These are phyloP conservation scores for Pseudogymnoascus sp. DNA, from an alignment of 2,329 filamentous ascomycete genomes.

Conservation along the genomic window DNA sequence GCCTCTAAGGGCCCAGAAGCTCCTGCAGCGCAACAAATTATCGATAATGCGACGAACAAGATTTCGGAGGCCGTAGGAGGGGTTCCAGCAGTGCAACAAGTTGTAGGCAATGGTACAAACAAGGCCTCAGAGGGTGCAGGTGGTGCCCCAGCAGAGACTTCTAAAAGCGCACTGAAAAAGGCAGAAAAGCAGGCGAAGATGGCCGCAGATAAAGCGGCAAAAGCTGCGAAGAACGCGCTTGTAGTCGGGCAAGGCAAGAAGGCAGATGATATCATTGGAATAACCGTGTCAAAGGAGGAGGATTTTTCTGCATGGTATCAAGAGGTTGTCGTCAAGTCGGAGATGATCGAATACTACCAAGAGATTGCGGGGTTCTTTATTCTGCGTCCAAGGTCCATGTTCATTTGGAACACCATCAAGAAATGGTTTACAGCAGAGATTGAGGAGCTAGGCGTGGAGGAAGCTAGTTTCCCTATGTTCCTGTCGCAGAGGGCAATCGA, in stretches of 20 bases:
- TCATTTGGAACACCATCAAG: conserved; percentile 58
- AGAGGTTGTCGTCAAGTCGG: conserved; percentile 91
- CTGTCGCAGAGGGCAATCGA: conserved; percentile 71
- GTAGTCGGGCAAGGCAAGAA: conserved; percentile 52
- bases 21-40: conserved; percentile 3
- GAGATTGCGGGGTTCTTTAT: conserved; percentile 98
- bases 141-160: conserved; percentile 31
- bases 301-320: conserved; percentile 96
- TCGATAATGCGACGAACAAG: conserved; percentile 1
- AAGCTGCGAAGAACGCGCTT: conserved; percentile 46
- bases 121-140: not conserved
- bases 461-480: conserved; percentile 96
- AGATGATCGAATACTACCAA: conserved; percentile 91
- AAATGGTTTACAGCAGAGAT: conserved; percentile 67
- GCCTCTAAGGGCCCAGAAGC: conserved; percentile 4
- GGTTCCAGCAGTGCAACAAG: conserved; percentile 16
- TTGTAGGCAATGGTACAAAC: not conserved
- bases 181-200: conserved; percentile 56
- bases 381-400: conserved; percentile 63
- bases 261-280: conserved; percentile 68
- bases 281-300: conserved; percentile 74
- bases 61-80: conserved; percentile 12
- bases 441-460: conserved; percentile 84
- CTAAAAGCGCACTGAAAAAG: conserved; percentile 59
- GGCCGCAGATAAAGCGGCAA: conserved; percentile 53